Conservation (phyloP, 192 early-diverging fungal genomes). For the Linnemannia zychae region DNA sequence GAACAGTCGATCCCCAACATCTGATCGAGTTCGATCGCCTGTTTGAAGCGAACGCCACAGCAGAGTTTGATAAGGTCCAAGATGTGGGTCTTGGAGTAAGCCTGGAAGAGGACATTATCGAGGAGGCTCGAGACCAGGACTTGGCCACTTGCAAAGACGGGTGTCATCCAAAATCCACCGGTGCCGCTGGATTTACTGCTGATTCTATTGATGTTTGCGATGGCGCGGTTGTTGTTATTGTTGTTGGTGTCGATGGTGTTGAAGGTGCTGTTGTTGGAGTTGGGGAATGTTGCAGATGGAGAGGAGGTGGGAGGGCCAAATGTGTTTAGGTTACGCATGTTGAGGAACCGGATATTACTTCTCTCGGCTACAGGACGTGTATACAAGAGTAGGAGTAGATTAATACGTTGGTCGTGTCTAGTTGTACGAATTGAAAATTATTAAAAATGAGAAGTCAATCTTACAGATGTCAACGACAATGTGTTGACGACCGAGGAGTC, state of each 20-base stretch:
- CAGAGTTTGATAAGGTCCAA: slow-evolving; percentile 72
- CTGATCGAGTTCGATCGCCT: slow-evolving; percentile 48
- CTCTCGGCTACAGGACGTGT: slow-evolving; percentile 57
- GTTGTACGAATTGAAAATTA: too few species aligned
- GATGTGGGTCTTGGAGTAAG: slow-evolving; percentile 69
- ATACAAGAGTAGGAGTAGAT: slow-evolving; percentile 24
- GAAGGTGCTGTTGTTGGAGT: too few species aligned
- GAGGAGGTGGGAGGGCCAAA: slow-evolving; percentile 10
- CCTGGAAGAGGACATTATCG: slow-evolving; percentile 66
- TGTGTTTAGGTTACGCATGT: slow-evolving; percentile 53
- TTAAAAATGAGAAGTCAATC: background rate
- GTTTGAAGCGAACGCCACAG: slow-evolving; percentile 69
- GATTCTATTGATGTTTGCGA: background rate
- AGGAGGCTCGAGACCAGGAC: slow-evolving; percentile 70
- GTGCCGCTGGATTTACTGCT: background rate
- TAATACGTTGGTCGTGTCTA: too few species aligned
- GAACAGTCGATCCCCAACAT: slow-evolving; percentile 52
- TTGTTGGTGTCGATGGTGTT: background rate
- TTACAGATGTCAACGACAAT: slow-evolving; percentile 62
- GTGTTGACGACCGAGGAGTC: slow-evolving; percentile 41
- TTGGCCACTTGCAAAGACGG: slow-evolving; percentile 75
- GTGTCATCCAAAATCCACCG: slow-evolving; percentile 56
- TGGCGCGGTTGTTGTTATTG: background rate
- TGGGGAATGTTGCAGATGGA: too few species aligned
- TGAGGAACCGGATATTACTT: slow-evolving; percentile 72